A percentile compares a stretch with the other conserved stretches of the same genome.
phyloP scores from a whole-genome alignment of 768 basidiomycete species.

The Trametes cubensis region DNA sequence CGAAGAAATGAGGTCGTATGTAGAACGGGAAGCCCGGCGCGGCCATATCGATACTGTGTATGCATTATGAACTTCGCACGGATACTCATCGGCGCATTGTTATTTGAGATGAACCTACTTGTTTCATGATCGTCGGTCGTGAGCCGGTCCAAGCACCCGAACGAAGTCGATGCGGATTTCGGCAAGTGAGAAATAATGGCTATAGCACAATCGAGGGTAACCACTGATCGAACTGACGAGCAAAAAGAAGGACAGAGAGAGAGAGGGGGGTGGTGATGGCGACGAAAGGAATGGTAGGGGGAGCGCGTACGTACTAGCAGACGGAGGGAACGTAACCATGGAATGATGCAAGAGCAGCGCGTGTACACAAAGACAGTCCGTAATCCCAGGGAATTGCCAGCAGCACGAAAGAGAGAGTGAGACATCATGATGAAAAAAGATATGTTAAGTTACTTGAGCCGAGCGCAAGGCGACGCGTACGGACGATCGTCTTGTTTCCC shows the following conservation, averaged over 20 bases:
- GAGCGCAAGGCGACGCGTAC: slow-evolving; percentile 1
- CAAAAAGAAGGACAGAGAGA: slow-evolving; percentile 9
- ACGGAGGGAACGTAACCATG: slow-evolving; percentile 23
- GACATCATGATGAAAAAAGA: slow-evolving; percentile 24
- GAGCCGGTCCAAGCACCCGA: not conserved
- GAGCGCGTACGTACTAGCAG: slow-evolving; percentile 25
- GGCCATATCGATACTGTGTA: not conserved
- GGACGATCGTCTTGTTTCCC: slow-evolving; percentile 10
- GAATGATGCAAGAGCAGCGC: slow-evolving; percentile 29
- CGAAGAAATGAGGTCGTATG: too few species aligned
- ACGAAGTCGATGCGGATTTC: slow-evolving; percentile 13
- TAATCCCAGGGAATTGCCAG: slow-evolving; percentile 28
- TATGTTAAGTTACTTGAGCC: slow-evolving; percentile 28
- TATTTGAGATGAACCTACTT: not conserved
- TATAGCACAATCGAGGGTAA: slow-evolving; percentile 21
- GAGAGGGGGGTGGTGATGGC: not conserved
- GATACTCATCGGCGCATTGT: not conserved
- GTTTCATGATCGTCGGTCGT: not conserved
- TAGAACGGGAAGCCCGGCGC: slow-evolving; percentile 11
- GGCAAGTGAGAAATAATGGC: slow-evolving; percentile 17
- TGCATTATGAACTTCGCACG: slow-evolving; percentile 1
- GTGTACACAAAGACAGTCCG: slow-evolving; percentile 33
- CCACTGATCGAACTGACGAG: slow-evolving; percentile 4
- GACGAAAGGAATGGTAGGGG: slow-evolving; percentile 17
- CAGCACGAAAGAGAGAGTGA: slow-evolving; percentile 23